phyloP scores from a whole-genome alignment of 2,329 filamentous ascomycete species.

The Lithohypha guttulata region DNA sequence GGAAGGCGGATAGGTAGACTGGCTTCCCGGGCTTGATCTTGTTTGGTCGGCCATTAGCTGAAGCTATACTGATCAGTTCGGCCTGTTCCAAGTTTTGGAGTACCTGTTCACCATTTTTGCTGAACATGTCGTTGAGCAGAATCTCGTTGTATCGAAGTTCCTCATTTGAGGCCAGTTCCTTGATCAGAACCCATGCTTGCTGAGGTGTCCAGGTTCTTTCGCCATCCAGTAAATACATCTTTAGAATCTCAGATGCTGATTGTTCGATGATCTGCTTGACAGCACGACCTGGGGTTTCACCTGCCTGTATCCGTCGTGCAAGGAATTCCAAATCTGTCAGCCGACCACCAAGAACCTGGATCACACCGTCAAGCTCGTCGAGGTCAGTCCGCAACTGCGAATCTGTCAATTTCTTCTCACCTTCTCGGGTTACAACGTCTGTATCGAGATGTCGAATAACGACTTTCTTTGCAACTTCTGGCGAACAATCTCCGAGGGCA shows the following conservation, averaged over 20 bases:
- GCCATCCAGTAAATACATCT: slow-evolving; percentile 68
- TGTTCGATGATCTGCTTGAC: slow-evolving; percentile 83
- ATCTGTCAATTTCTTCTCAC: slow-evolving; percentile 32
- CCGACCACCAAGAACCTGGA: slow-evolving; percentile 73
- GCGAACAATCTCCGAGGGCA: slow-evolving; percentile 73
- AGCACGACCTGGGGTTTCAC: slow-evolving; percentile 70
- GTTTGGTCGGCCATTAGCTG: slow-evolving; percentile 64
- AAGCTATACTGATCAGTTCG: slow-evolving; percentile 71
- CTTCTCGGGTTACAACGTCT: slow-evolving; percentile 27
- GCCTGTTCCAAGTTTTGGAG: slow-evolving; percentile 72
- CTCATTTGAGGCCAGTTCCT: slow-evolving; percentile 55
- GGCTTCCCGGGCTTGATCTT: slow-evolving; percentile 72
- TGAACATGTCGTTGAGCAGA: slow-evolving; percentile 65
- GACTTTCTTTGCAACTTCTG: slow-evolving; percentile 77
- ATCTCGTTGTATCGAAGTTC: slow-evolving; percentile 74
- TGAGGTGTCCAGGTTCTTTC: slow-evolving; percentile 65
- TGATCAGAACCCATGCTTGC: slow-evolving; percentile 86
- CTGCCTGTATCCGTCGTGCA: slow-evolving; percentile 75
- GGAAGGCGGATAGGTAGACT: slow-evolving; percentile 76
- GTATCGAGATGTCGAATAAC: slow-evolving; percentile 68
- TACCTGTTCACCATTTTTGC: slow-evolving; percentile 59
- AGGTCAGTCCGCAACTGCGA: slow-evolving; percentile 47
- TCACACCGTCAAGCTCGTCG: slow-evolving; percentile 64
- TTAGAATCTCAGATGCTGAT: slow-evolving; percentile 78
- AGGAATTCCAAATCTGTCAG: slow-evolving; percentile 94